A percentile compares a stretch with the other conserved stretches of the same genome.
Conservation (phyloP, 768 basidiomycete species). For the Rhizopogon rudus region DNA sequence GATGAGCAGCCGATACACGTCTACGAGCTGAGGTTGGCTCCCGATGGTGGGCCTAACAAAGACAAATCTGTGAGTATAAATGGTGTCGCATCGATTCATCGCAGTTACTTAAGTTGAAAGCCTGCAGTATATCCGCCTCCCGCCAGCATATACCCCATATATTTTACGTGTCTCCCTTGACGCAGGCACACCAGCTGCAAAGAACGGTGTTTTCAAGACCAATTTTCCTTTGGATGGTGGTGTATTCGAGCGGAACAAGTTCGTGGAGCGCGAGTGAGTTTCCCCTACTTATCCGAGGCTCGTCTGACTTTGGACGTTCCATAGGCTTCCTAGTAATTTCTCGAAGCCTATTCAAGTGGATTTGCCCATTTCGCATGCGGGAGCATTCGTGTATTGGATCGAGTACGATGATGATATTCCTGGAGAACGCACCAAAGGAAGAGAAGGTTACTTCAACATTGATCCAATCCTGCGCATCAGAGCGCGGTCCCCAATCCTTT, state of each 20-base stretch:
- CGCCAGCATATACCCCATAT: constrained; percentile 86
- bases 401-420: constrained; percentile 71
- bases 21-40: constrained; percentile 81
- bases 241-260: constrained; percentile 68
- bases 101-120: constrained; percentile 3
- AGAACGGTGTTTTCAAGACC: constrained; percentile 90
- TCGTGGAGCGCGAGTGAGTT: constrained; percentile 70
- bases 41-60: constrained; percentile 87
- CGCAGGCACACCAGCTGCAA: constrained; percentile 86
- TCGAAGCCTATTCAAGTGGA: constrained; percentile 92
- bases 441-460: constrained; percentile 94
- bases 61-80: constrained; percentile 67
- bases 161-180: constrained; percentile 88
- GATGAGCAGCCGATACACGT: constrained; percentile 71
- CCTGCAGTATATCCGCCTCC: constrained; percentile 88
- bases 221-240: constrained; percentile 97
- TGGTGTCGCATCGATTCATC: not conserved
- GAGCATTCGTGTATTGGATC: constrained; percentile 93
- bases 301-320: not conserved
- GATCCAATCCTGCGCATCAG: constrained; percentile 83
- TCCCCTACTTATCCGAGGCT: not conserved
- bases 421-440: constrained; percentile 68
- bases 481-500: constrained; percentile 70
- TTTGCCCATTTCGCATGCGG: constrained; percentile 93
- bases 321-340: constrained; percentile 78